phyloP scores from a whole-genome alignment of 306 rosid species.

The Datisca glomerata region DNA sequence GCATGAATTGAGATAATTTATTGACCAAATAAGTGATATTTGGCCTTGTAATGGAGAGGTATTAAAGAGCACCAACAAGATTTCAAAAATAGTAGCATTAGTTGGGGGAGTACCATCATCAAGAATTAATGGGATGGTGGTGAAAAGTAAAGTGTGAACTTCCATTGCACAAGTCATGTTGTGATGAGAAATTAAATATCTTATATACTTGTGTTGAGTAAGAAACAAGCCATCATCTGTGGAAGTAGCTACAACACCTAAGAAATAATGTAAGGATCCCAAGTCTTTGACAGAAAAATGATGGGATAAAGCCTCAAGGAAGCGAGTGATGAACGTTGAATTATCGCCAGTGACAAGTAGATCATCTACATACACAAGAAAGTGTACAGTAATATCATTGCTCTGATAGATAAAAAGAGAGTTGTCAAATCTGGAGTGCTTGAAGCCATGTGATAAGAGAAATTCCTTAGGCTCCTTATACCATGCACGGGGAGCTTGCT shows the following conservation, averaged over 20 bases:
- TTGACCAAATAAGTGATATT: no score
- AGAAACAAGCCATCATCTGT: neutral
- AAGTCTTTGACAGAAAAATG: neutral
- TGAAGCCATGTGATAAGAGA: neutral
- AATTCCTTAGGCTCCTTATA: neutral
- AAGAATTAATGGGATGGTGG: neutral
- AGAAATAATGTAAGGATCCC: neutral
- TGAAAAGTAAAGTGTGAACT: neutral
- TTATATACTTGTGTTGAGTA: neutral
- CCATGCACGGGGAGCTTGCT: conserved; percentile 1
- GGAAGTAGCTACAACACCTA: neutral
- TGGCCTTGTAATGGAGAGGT: no score
- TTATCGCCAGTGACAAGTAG: neutral
- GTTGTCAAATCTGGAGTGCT: neutral
- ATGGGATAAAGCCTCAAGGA: neutral
- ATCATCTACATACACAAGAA: conserved; percentile 1
- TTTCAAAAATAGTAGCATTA: neutral
- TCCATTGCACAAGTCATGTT: neutral
- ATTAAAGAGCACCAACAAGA: neutral
- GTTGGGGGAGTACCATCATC: neutral
- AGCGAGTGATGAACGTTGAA: neutral
- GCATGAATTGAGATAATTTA: neutral
- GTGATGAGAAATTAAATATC: neutral
- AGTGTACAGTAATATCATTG: neutral
- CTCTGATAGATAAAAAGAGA: neutral